These are phyloP conservation scores for Phytophthora litchii DNA, from an alignment of 352 stramenopile species.

Conservation along the genomic window DNA sequence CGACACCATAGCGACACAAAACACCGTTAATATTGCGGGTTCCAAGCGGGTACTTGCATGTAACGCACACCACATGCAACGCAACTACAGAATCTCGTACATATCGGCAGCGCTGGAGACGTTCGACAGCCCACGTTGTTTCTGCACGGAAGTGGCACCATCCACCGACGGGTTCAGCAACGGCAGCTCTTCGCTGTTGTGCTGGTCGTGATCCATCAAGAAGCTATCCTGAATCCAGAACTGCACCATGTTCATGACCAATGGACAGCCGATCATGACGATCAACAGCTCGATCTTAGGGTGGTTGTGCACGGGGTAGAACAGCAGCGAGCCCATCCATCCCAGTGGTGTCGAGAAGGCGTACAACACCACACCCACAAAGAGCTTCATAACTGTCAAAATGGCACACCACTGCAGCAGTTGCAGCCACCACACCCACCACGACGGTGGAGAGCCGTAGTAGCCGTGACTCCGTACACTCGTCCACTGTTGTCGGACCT, in stretches of 20 bases:
- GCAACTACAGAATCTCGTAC: slow-evolving; percentile 68
- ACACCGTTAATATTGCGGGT: slow-evolving; percentile 23
- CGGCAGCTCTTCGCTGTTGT: slow-evolving; percentile 39
- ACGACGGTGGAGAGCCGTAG: slow-evolving; percentile 73
- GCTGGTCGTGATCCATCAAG: slow-evolving; percentile 58
- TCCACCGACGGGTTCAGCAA: slow-evolving; percentile 26
- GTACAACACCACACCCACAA: slow-evolving; percentile 68
- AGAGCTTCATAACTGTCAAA: slow-evolving; percentile 69
- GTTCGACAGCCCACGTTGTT: slow-evolving; percentile 47
- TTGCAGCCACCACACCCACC: slow-evolving; percentile 67
- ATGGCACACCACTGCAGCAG: slow-evolving; percentile 72
- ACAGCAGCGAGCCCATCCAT: slow-evolving; percentile 66
- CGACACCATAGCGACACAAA: slow-evolving; percentile 25
- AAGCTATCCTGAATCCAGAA: slow-evolving; percentile 89
- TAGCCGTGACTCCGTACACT: slow-evolving; percentile 64
- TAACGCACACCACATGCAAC: slow-evolving; percentile 15
- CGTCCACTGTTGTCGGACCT: slow-evolving; percentile 65
- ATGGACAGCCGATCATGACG: slow-evolving; percentile 85
- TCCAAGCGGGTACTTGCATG: slow-evolving; percentile 17
- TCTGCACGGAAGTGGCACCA: slow-evolving; percentile 18
- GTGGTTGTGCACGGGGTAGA: slow-evolving; percentile 71
- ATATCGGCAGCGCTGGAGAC: slow-evolving; percentile 57
- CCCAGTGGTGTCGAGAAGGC: slow-evolving; percentile 63
- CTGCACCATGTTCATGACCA: slow-evolving; percentile 88
- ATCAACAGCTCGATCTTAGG: slow-evolving; percentile 82